phyloP scores from a whole-genome alignment of 23 red algal genomes.

The Pyropia haitanensis region DNA sequence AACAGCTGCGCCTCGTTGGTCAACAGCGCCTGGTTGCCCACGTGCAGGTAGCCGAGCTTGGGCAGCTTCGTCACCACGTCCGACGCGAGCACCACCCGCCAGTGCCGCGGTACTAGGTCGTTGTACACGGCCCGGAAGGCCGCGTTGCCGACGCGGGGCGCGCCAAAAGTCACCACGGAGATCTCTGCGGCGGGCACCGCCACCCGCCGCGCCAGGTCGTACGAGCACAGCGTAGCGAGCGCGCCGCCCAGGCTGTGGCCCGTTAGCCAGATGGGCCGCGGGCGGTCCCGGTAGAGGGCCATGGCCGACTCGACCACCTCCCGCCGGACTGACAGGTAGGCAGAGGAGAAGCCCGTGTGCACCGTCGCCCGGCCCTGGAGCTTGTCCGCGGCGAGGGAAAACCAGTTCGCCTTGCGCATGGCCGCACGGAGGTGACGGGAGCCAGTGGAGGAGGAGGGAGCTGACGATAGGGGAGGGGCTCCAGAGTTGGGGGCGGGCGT shows the following conservation, averaged over 20 bases:
- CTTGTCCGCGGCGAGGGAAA: background rate
- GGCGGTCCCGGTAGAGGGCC: conserved; percentile 22
- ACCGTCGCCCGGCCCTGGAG: conserved; percentile 23
- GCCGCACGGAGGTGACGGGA: too few relatives aligned
- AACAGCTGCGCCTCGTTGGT: conserved; percentile 45
- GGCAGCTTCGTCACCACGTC: conserved; percentile 56
- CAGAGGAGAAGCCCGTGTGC: conserved; percentile 59
- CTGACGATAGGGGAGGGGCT: too few relatives aligned
- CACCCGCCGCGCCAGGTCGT: conserved; percentile 25
- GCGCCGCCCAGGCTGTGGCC: conserved; percentile 73
- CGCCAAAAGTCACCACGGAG: conserved; percentile 49
- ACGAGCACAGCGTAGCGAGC: conserved; percentile 47
- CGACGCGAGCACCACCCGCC: conserved; percentile 46
- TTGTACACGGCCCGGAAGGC: conserved; percentile 55
- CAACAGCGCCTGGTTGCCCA: conserved; percentile 44
- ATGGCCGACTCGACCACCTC: conserved; percentile 15
- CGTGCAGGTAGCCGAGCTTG: conserved; percentile 58
- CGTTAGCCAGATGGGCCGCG: conserved; percentile 33
- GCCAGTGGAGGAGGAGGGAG: too few relatives aligned
- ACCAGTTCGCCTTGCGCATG: too few relatives aligned
- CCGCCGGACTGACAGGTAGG: conserved; percentile 44
- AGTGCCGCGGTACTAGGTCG: conserved; percentile 26
- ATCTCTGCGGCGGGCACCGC: conserved; percentile 15
- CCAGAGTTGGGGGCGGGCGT: too few relatives aligned
- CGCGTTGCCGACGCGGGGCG: conserved; percentile 64